Conservation (phyloP, 768 basidiomycete genomes). For the Astraeus odoratus region DNA sequence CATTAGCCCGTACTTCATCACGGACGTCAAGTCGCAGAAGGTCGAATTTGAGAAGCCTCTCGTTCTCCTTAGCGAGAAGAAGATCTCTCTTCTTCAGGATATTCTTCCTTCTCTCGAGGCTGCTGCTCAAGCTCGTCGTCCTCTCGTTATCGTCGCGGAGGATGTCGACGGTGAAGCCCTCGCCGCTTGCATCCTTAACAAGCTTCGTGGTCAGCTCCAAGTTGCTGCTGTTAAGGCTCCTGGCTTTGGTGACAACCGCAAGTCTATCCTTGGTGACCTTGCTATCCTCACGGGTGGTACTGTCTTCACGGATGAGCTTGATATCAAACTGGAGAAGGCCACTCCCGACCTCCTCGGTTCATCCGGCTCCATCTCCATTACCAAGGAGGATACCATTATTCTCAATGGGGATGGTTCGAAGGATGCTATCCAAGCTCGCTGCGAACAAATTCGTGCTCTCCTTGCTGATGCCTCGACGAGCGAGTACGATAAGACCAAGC, state of each 20-base stretch:
- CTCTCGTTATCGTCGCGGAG: slow-evolving; percentile 94
- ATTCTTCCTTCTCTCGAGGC: slow-evolving; percentile 88
- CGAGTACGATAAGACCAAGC: slow-evolving; percentile 91
- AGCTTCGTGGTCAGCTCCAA: slow-evolving; percentile 94
- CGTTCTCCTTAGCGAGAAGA: slow-evolving; percentile 94
- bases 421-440: slow-evolving; percentile 83
- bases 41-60: slow-evolving; percentile 96
- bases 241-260: slow-evolving; percentile 98
- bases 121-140: slow-evolving; percentile 77
- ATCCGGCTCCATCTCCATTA: slow-evolving; percentile 87
- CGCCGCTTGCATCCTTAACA: slow-evolving; percentile 98
- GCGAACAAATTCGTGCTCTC: slow-evolving; percentile 89
- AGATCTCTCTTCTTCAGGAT: slow-evolving; percentile 91
- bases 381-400: slow-evolving; percentile 96
- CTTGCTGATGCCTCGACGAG: slow-evolving; percentile 77
- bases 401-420: slow-evolving; percentile 93
- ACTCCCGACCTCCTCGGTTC: slow-evolving; percentile 85
- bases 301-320: slow-evolving; percentile 94
- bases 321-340: slow-evolving; percentile 93
- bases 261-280: slow-evolving; percentile 93
- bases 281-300: slow-evolving; percentile 97
- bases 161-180: slow-evolving; percentile 97
- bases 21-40: slow-evolving; percentile 93
- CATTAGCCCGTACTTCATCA: slow-evolving; percentile 98
- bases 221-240: slow-evolving; percentile 96